Percentiles rank a stretch among this genome's conserved stretches.
Conservation (phyloP, 495 filamentous ascomycete genomes). For the Usnea hakonensis region DNA sequence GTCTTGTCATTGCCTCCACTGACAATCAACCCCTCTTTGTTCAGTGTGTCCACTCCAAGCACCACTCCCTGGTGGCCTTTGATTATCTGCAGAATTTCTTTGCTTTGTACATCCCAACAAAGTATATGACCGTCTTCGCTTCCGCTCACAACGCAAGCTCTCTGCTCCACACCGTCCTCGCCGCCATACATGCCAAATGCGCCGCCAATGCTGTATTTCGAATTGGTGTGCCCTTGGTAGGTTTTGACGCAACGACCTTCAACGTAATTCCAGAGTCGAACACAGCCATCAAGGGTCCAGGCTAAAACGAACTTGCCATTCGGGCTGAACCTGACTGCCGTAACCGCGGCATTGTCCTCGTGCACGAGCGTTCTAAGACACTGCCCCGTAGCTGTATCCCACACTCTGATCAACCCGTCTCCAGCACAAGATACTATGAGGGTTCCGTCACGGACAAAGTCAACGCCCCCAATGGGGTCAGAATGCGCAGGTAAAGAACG, state of each 20-base stretch:
- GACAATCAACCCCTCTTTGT: constrained; percentile 40
- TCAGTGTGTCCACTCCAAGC: constrained; percentile 66
- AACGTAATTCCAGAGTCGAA: constrained; percentile 92
- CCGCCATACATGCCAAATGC: constrained; percentile 63
- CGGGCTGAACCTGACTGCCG: constrained; percentile 83
- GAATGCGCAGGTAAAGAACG: constrained; percentile 87
- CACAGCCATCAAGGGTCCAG: constrained; percentile 80
- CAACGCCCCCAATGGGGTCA: constrained; percentile 87
- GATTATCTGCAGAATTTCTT: constrained; percentile 66
- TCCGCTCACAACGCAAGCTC: constrained; percentile 66
- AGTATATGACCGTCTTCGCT: constrained; percentile 82
- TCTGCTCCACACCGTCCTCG: constrained; percentile 28
- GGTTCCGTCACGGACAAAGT: constrained; percentile 87
- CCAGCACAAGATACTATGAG: constrained; percentile 81
- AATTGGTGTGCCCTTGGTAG: constrained; percentile 87
- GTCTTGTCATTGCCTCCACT: constrained; percentile 59
- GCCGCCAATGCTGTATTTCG: constrained; percentile 72
- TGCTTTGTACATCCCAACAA: constrained; percentile 83
- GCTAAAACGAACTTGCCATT: constrained; percentile 90
- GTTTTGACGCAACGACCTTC: constrained; percentile 86
- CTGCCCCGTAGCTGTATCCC: constrained; percentile 94
- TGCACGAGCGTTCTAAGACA: constrained; percentile 90
- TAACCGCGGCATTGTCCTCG: constrained; percentile 90
- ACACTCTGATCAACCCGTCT: constrained; percentile 86
- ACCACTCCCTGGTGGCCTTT: constrained; percentile 74